Percentiles rank a stretch among this genome's conserved stretches.
phyloP scores from a whole-genome alignment of 2,329 filamentous ascomycete genomes.

The Pseudocercospora ulei region DNA sequence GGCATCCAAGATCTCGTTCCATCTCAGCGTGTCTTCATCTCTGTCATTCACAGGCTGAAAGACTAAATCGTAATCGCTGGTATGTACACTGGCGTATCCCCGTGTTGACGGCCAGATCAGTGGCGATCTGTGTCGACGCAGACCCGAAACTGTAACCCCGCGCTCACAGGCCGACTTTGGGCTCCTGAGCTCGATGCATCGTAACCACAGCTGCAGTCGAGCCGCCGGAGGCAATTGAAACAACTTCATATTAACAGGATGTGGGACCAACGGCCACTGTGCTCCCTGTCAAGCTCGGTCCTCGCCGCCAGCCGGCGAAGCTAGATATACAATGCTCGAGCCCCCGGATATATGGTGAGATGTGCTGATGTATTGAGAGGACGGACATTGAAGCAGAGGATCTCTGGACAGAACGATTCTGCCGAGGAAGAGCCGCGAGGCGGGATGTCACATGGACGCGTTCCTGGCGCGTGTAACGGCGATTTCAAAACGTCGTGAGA shows the following conservation, averaged over 20 bases:
- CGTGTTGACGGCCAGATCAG: not conserved
- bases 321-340: no score
- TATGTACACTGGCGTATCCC: conserved; percentile 6
- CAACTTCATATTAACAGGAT: not conserved
- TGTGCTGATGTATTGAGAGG: no score
- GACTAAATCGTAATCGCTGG: conserved; percentile 4
- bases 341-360: no score
- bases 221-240: conserved; percentile 10
- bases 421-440: no score
- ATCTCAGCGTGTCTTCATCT: not conserved
- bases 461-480: no score
- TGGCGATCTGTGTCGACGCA: not conserved
- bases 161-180: not conserved
- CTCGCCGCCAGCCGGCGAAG: no score
- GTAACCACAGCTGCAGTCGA: conserved; percentile 11
- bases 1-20: conserved; percentile 7
- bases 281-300: no score
- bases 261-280: no score
- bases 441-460: no score
- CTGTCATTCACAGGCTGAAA: not conserved
- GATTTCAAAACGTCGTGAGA: no score
- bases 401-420: no score
- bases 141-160: not conserved
- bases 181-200: not conserved
- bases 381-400: no score